Conservation (phyloP, 192 early-diverging fungal genomes). For the Mortierella alpina region DNA sequence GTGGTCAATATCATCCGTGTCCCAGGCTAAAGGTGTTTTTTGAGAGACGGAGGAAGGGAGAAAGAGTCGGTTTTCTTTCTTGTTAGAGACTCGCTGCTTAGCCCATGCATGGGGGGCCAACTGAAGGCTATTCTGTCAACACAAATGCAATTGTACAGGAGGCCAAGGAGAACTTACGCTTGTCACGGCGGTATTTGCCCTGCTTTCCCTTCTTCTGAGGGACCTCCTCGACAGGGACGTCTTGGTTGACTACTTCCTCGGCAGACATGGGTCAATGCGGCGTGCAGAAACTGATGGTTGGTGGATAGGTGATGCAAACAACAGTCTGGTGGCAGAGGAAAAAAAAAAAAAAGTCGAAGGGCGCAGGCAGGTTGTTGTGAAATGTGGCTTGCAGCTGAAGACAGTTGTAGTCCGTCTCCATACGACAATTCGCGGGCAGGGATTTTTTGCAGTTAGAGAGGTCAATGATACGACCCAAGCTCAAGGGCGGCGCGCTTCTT, state of each 20-base stretch:
- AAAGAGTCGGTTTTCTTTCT: background rate
- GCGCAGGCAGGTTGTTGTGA: no score
- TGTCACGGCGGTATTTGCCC: slow-evolving; percentile 63
- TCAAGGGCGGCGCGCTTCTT: no score
- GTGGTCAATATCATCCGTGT: slow-evolving; percentile 92
- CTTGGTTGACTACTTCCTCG: slow-evolving; percentile 26
- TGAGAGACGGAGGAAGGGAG: background rate
- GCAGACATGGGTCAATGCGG: slow-evolving; percentile 27
- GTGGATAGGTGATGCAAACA: no score
- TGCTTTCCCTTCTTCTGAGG: slow-evolving; percentile 56
- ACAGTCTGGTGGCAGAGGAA: no score
- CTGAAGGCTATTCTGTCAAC: background rate
- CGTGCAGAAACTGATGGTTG: no score
- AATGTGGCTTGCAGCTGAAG: no score
- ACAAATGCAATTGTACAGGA: background rate
- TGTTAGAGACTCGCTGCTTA: background rate
- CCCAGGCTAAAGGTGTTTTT: slow-evolving; percentile 70
- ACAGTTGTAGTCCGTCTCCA: no score
- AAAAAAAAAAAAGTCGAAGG: no score
- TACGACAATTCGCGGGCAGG: no score
- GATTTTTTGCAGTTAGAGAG: no score
- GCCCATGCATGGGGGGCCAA: no score
- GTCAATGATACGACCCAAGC: no score
- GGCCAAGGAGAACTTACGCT: slow-evolving; percentile 50
- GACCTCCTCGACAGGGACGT: slow-evolving; percentile 24